A percentile compares a stretch with the other conserved stretches of the same genome.
Evolutionary conservation across 768 basidiomycete species (phyloP).

Genomic region (Megacollybia marginata): DNA sequence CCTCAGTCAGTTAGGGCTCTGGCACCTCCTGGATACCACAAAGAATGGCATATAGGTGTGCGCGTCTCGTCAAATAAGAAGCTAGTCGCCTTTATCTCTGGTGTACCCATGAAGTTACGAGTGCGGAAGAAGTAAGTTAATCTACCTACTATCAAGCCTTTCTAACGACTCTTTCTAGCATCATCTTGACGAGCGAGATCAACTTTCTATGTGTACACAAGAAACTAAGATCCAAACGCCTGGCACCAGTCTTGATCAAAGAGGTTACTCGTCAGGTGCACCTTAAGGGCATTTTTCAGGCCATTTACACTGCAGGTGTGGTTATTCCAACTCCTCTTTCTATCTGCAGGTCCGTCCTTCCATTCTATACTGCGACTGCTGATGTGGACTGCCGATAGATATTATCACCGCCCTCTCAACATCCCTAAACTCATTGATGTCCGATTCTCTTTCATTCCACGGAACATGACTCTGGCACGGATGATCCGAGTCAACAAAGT

Average conservation of each 20-base stretch:
- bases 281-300: conserved; percentile 88
- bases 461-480: conserved; percentile 85
- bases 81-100: conserved; percentile 94
- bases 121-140: conserved; percentile 71
- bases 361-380: background rate
- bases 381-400: conserved; percentile 37
- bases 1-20: conserved; percentile 60
- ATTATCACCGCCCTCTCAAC: conserved; percentile 89
- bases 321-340: conserved; percentile 91
- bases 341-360: conserved; percentile 58
- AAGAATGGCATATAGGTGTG: conserved; percentile 96
- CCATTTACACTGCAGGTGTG: conserved; percentile 93
- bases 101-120: conserved; percentile 80
- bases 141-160: background rate
- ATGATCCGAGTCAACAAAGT: conserved; percentile 76
- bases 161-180: conserved; percentile 27
- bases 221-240: conserved; percentile 89
- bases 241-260: conserved; percentile 94
- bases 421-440: conserved; percentile 88
- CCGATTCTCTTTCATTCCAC: conserved; percentile 81
- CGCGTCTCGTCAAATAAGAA: conserved; percentile 87
- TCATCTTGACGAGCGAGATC: conserved; percentile 77
- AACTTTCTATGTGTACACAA: conserved; percentile 98
- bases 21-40: conserved; percentile 85
- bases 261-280: conserved; percentile 93